These are phyloP conservation scores for Plenodomus biglobosus DNA, from an alignment of 2,329 filamentous ascomycete species.

Conservation along the genomic window DNA sequence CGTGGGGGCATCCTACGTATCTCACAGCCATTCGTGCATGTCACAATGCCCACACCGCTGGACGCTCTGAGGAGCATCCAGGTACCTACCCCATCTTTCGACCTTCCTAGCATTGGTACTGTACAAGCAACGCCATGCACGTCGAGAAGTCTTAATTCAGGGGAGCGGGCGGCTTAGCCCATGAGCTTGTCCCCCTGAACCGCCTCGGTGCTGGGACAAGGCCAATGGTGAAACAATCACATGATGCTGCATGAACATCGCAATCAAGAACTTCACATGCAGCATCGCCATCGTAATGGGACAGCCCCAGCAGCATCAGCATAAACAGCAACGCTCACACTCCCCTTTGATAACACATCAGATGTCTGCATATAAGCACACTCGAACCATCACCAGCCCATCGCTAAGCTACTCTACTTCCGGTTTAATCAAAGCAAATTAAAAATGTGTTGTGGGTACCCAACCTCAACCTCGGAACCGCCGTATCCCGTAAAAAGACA, in stretches of 20 bases:
- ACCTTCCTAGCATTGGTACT: background rate
- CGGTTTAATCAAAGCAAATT: too few species aligned
- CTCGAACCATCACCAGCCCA: too few species aligned
- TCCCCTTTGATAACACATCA: too few species aligned
- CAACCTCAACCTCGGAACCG: background rate
- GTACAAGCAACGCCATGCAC: constrained; percentile 32
- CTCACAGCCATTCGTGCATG: too few species aligned
- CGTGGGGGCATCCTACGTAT: too few species aligned
- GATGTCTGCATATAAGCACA: too few species aligned
- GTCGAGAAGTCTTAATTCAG: constrained; percentile 11
- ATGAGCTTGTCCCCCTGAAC: constrained; percentile 25
- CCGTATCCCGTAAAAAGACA: background rate
- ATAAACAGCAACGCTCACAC: too few species aligned
- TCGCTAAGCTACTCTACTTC: too few species aligned
- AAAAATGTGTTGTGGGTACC: too few species aligned
- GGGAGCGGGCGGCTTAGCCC: constrained; percentile 17
- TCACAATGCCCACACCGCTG: too few species aligned
- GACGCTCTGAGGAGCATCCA: too few species aligned
- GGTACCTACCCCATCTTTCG: too few species aligned
- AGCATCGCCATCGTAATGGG: background rate
- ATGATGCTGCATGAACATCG: background rate
- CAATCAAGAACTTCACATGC: constrained; percentile 1
- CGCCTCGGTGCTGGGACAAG: constrained; percentile 1
- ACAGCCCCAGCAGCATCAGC: background rate
- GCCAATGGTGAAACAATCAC: background rate